Conservation (phyloP, 768 basidiomycete genomes). For the Kockovaella imperatae region DNA sequence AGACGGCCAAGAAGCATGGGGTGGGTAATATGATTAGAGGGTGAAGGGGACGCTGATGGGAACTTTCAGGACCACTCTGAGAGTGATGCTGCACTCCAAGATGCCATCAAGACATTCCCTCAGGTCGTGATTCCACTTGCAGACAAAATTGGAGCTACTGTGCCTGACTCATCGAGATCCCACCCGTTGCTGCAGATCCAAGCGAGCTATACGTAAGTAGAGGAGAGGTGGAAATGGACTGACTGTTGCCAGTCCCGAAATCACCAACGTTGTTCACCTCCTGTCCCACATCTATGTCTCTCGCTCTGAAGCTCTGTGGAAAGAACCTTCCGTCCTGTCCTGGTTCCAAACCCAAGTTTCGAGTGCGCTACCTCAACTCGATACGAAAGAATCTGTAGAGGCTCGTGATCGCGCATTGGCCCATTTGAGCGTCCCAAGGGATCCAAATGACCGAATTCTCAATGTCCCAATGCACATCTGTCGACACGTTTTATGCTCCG, state of each 20-base stretch:
- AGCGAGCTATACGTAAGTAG: slow-evolving; percentile 58
- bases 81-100: slow-evolving; percentile 61
- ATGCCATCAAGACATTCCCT: slow-evolving; percentile 72
- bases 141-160: slow-evolving; percentile 68
- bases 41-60: neutral
- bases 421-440: slow-evolving; percentile 16
- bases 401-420: slow-evolving; percentile 35
- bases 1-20: slow-evolving; percentile 47
- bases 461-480: slow-evolving; percentile 28
- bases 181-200: slow-evolving; percentile 63
- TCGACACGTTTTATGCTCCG: slow-evolving; percentile 66
- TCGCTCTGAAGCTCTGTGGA: slow-evolving; percentile 73
- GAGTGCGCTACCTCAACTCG: slow-evolving; percentile 45
- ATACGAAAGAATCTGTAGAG: slow-evolving; percentile 18
- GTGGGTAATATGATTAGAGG: slow-evolving; percentile 40
- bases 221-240: slow-evolving; percentile 19
- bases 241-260: slow-evolving; percentile 31
- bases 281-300: slow-evolving; percentile 81
- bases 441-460: slow-evolving; percentile 25
- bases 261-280: slow-evolving; percentile 56
- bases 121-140: slow-evolving; percentile 72
- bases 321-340: slow-evolving; percentile 54
- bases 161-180: slow-evolving; percentile 55
- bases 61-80: slow-evolving; percentile 52
- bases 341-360: slow-evolving; percentile 66